A percentile compares a stretch with the other conserved stretches of the same genome.
Evolutionary conservation across 495 filamentous ascomycete species (phyloP).

Genomic region (Jackrogersella minutella): DNA sequence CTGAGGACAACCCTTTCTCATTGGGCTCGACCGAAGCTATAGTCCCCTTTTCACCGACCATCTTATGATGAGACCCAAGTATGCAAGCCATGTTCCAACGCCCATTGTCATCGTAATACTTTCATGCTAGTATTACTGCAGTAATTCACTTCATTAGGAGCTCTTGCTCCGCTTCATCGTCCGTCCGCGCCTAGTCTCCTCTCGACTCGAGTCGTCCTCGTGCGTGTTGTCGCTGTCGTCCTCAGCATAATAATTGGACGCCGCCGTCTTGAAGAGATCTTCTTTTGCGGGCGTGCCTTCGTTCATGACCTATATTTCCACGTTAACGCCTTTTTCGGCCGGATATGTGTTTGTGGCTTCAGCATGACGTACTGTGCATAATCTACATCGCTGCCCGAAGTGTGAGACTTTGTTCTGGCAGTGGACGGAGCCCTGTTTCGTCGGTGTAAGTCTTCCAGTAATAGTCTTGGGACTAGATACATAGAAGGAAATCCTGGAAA

Average conservation of each 20-base stretch:
- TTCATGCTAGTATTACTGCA: background rate
- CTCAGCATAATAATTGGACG: constrained; percentile 17
- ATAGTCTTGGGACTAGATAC: background rate
- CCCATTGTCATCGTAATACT: background rate
- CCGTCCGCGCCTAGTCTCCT: background rate
- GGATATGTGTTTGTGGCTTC: too few relatives aligned
- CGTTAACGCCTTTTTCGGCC: too few relatives aligned
- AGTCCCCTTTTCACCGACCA: background rate
- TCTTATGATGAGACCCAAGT: too few relatives aligned
- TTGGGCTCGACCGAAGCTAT: too few relatives aligned
- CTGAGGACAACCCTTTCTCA: background rate
- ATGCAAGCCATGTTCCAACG: background rate
- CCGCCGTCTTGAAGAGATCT: constrained; percentile 19
- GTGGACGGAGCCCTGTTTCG: constrained; percentile 50
- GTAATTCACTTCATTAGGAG: constrained; percentile 20
- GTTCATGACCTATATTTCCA: constrained; percentile 34
- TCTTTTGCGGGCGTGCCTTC: constrained; percentile 27
- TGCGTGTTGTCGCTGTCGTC: constrained; percentile 29
- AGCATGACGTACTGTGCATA: constrained; percentile 50
- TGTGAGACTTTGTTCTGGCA: constrained; percentile 55
- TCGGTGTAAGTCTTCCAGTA: constrained; percentile 11
- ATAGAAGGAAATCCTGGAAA: background rate
- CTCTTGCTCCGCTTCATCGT: constrained; percentile 18
- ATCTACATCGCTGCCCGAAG: constrained; percentile 56
- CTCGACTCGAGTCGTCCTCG: constrained; percentile 27